A percentile compares a stretch with the other conserved stretches of the same genome.
These are phyloP conservation scores for Pyricularia pennisetigena DNA, from an alignment of 2,329 filamentous ascomycete genomes.

Conservation along the genomic window DNA sequence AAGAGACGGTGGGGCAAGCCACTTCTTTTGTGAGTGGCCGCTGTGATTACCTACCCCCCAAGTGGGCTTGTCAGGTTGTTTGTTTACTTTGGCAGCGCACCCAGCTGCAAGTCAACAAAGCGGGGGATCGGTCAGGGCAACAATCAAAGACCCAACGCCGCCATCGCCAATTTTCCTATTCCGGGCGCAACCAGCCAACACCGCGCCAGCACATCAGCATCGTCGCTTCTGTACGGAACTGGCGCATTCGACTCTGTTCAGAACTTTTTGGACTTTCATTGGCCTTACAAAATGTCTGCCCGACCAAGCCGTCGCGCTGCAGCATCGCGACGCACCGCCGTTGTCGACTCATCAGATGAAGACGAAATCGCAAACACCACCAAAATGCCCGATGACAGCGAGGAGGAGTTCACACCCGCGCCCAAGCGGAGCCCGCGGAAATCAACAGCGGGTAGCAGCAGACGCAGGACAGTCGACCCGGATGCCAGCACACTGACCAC, in stretches of 20 bases:
- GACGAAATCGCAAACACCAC: constrained; percentile 55
- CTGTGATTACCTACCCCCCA: not conserved
- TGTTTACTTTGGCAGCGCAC: constrained; percentile 11
- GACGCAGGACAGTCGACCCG: constrained; percentile 33
- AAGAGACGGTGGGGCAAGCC: no score
- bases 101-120: constrained; percentile 14
- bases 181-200: not conserved
- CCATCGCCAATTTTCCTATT: not conserved
- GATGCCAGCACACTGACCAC: constrained; percentile 18
- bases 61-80: constrained; percentile 7
- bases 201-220: constrained; percentile 1
- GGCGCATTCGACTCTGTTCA: not conserved
- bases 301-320: constrained; percentile 32
- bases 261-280: not conserved
- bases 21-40: not conserved
- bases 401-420: constrained; percentile 74
- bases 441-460: constrained; percentile 15
- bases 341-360: constrained; percentile 60
- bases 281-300: constrained; percentile 24
- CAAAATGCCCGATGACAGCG: constrained; percentile 48
- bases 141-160: not conserved
- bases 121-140: constrained; percentile 10
- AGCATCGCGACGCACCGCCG: constrained; percentile 56
- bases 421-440: constrained; percentile 40
- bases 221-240: not conserved